phyloP scores from a whole-genome alignment of 2,329 filamentous ascomycete species.

The Ophiocordyceps australis region DNA sequence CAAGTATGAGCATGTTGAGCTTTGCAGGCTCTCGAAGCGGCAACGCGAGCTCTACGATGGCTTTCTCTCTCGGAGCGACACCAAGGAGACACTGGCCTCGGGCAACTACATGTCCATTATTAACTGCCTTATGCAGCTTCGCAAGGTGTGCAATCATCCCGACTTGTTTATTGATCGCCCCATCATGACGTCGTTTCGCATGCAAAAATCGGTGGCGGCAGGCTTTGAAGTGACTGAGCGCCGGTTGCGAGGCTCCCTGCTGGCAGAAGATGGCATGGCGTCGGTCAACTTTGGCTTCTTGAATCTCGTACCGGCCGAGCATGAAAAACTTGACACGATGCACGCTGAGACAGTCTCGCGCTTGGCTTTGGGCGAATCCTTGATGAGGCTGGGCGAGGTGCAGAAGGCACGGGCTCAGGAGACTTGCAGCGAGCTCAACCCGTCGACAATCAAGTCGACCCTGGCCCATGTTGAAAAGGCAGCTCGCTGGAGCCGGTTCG shows the following conservation, averaged over 20 bases:
- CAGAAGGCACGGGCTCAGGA: constrained; percentile 46
- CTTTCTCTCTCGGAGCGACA: constrained; percentile 81
- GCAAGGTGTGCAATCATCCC: constrained; percentile 96
- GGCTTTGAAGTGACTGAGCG: constrained; percentile 58
- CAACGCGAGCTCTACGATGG: constrained; percentile 94
- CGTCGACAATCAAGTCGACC: constrained; percentile 49
- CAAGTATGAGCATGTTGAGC: constrained; percentile 94
- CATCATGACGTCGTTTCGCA: constrained; percentile 92
- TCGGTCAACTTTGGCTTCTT: constrained; percentile 58
- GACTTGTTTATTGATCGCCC: constrained; percentile 91
- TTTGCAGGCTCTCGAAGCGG: constrained; percentile 85
- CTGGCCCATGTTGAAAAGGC: constrained; percentile 57
- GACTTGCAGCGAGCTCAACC: constrained; percentile 36
- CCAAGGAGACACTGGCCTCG: constrained; percentile 70
- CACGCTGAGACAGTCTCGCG: constrained; percentile 38
- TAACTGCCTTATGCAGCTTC: constrained; percentile 91
- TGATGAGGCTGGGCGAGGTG: constrained; percentile 54
- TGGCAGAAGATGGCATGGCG: constrained; percentile 42
- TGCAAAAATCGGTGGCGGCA: constrained; percentile 60
- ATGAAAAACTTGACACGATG: constrained; percentile 44
- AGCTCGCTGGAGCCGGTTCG: constrained; percentile 49
- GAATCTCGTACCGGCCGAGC: constrained; percentile 55
- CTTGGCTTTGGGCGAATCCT: constrained; percentile 49
- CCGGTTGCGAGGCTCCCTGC: constrained; percentile 46
- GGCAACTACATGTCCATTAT: constrained; percentile 97